Percentiles rank a stretch among this genome's conserved stretches.
phyloP scores from a whole-genome alignment of 2,329 filamentous ascomycete species.

The Aspergillus sp. region DNA sequence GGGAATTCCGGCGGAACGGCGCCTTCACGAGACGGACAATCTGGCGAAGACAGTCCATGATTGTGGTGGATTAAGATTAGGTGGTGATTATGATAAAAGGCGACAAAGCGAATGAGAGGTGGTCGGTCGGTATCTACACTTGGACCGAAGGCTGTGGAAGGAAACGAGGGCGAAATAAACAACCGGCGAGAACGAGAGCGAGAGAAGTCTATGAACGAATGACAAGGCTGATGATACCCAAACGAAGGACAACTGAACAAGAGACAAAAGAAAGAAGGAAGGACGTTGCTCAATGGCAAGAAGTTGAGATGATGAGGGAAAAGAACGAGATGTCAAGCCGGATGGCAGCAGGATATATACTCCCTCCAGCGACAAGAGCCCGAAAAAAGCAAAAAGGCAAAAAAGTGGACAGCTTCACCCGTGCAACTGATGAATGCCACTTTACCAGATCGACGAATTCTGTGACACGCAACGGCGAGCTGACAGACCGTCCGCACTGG shows the following conservation, averaged over 20 bases:
- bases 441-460: constrained; percentile 14
- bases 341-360: not conserved
- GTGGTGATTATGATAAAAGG: constrained; percentile 2
- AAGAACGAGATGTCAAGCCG: constrained; percentile 16
- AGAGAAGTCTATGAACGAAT: constrained; percentile 1
- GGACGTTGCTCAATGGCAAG: constrained; percentile 5
- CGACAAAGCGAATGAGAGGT: not conserved
- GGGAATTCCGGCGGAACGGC: constrained; percentile 28
- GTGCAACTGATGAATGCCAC: constrained; percentile 15
- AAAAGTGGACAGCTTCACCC: constrained; percentile 19
- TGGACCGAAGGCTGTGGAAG: not conserved
- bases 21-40: constrained; percentile 33
- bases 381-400: constrained; percentile 15
- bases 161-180: not conserved
- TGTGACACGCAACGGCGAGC: constrained; percentile 13
- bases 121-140: constrained; percentile 6
- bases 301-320: constrained; percentile 15
- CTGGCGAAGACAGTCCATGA: constrained; percentile 37
- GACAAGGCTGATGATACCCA: not conserved
- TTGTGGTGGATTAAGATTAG: not conserved
- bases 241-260: constrained; percentile 6
- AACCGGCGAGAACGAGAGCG: not conserved
- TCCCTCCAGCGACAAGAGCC: not conserved
- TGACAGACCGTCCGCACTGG: constrained; percentile 1
- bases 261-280: constrained; percentile 9